A percentile compares a stretch with the other conserved stretches of the same genome.
These are phyloP conservation scores for Paramecium caudatum DNA, from an alignment of 73 alveolate genomes.

Conservation along the genomic window DNA sequence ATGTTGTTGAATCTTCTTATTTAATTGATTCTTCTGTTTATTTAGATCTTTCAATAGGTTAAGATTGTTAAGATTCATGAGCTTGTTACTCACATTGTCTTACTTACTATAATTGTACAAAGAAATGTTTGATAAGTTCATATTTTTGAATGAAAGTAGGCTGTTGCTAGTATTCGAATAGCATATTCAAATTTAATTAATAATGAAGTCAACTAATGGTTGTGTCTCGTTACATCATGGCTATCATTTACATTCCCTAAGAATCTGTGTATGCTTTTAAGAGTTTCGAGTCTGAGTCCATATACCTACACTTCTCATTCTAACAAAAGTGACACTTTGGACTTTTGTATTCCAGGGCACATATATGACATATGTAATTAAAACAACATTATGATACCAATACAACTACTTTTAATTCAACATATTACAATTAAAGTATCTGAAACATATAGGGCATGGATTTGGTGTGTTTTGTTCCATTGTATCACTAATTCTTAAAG, in stretches of 20 bases:
- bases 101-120: not conserved
- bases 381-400: not conserved
- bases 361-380: conserved; percentile 46
- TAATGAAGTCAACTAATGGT: not conserved
- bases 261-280: conserved; percentile 38
- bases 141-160: conserved; percentile 44
- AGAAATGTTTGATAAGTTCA: conserved; percentile 14
- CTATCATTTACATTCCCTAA: conserved; percentile 13
- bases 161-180: conserved; percentile 32
- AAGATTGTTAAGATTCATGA: not conserved
- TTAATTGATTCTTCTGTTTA: conserved; percentile 4
- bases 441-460: conserved; percentile 52
- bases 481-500: not conserved
- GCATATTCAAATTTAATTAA: conserved; percentile 33
- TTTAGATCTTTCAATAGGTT: not conserved
- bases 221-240: not conserved
- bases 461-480: not conserved
- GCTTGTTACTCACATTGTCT: conserved; percentile 14
- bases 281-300: not conserved
- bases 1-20: conserved; percentile 43
- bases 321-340: conserved; percentile 55
- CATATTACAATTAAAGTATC: conserved; percentile 46
- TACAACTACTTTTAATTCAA: not conserved
- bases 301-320: not conserved
- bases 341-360: conserved; percentile 13